phyloP scores from a whole-genome alignment of 2,329 filamentous ascomycete species.

The Cadophora gregata region DNA sequence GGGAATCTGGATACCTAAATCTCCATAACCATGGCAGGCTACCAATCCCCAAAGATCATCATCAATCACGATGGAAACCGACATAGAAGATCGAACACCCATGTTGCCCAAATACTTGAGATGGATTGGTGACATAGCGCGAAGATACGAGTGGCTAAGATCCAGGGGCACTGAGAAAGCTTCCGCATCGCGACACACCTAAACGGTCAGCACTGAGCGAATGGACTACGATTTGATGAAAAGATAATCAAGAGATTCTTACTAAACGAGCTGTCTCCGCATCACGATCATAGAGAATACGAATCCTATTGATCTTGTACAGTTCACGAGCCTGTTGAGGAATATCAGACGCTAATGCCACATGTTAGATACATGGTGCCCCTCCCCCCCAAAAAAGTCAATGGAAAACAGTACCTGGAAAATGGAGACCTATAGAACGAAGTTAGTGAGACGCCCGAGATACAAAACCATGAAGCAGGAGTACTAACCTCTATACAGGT shows the following conservation, averaged over 20 bases:
- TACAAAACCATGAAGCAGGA: background rate
- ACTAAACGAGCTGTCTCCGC: constrained; percentile 74
- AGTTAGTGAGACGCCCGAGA: background rate
- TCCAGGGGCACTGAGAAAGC: constrained; percentile 78
- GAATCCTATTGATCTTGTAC: constrained; percentile 87
- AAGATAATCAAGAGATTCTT: background rate
- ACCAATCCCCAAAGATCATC: constrained; percentile 86
- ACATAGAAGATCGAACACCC: constrained; percentile 90
- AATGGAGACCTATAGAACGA: constrained; percentile 52
- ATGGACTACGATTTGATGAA: background rate
- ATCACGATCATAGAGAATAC: constrained; percentile 83
- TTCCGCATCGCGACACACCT: constrained; percentile 71
- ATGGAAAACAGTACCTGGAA: constrained; percentile 54
- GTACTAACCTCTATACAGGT: constrained; percentile 35
- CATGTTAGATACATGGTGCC: background rate
- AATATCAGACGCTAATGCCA: constrained; percentile 72
- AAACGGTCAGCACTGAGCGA: background rate
- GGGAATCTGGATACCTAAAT: constrained; percentile 78
- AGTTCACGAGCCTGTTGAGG: constrained; percentile 82
- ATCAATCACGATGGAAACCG: constrained; percentile 86
- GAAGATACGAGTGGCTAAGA: constrained; percentile 81
- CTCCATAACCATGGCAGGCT: constrained; percentile 80
- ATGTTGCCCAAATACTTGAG: constrained; percentile 86
- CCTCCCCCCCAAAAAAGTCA: too few species aligned
- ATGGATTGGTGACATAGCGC: constrained; percentile 89